Evolutionary conservation across 2,329 filamentous ascomycete species (phyloP).

Genomic region (Davidsoniella eucalypti): DNA sequence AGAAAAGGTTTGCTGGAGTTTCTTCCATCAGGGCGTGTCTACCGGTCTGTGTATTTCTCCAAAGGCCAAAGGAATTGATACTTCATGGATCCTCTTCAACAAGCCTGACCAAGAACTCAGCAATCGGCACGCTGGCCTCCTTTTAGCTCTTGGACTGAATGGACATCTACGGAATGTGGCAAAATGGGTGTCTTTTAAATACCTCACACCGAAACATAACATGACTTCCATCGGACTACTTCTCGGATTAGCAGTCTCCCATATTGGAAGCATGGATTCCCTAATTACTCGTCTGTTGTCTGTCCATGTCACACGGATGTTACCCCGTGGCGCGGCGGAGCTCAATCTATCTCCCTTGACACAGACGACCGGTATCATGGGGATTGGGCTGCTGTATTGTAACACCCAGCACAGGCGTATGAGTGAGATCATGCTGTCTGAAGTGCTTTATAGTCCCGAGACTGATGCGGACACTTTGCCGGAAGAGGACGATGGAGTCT

Average conservation of each 20-base stretch:
- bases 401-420: slow-evolving; percentile 93
- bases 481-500: slow-evolving; percentile 57
- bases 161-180: slow-evolving; percentile 87
- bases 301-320: slow-evolving; percentile 88
- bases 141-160: slow-evolving; percentile 80
- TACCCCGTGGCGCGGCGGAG: slow-evolving; percentile 82
- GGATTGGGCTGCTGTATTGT: slow-evolving; percentile 85
- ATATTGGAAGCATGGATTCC: slow-evolving; percentile 93
- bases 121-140: slow-evolving; percentile 88
- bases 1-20: slow-evolving; percentile 96
- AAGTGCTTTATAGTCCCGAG: slow-evolving; percentile 59
- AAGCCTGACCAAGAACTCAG: slow-evolving; percentile 75
- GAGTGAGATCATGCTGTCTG: slow-evolving; percentile 97
- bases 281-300: slow-evolving; percentile 84
- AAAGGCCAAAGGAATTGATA: slow-evolving; percentile 84
- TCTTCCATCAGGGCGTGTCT: slow-evolving; percentile 94
- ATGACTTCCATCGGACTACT: slow-evolving; percentile 98
- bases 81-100: slow-evolving; percentile 97
- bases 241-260: slow-evolving; percentile 79
- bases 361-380: slow-evolving; percentile 93
- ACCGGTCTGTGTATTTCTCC: slow-evolving; percentile 81
- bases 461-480: not conserved
- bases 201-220: slow-evolving; percentile 95
- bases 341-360: slow-evolving; percentile 84
- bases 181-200: slow-evolving; percentile 98